Percentiles rank a stretch among this genome's conserved stretches.
These are phyloP conservation scores for Russula emetica DNA, from an alignment of 768 basidiomycete species.

Conservation along the genomic window DNA sequence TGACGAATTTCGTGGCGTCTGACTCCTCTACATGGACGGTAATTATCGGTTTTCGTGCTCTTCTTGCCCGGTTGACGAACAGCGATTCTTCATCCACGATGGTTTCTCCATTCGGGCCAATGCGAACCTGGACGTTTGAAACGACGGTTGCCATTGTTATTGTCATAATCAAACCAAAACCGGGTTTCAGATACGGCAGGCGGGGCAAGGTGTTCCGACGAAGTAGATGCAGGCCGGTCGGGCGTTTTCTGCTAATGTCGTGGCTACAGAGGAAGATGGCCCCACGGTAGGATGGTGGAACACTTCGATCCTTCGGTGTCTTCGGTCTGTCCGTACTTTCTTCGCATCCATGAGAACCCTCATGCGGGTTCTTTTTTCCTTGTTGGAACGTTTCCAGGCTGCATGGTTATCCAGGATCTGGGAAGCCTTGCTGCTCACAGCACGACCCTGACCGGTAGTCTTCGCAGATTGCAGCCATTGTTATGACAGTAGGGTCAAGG, in stretches of 20 bases:
- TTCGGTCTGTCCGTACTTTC: slow-evolving; percentile 63
- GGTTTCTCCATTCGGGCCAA: slow-evolving; percentile 82
- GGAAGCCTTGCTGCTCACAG: slow-evolving; percentile 71
- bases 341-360: slow-evolving; percentile 61
- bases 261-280: not conserved
- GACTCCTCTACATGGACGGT: slow-evolving; percentile 79
- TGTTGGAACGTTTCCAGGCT: slow-evolving; percentile 65
- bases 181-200: slow-evolving; percentile 43
- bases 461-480: slow-evolving; percentile 74
- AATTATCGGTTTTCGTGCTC: slow-evolving; percentile 66
- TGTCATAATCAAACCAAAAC: slow-evolving; percentile 65
- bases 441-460: slow-evolving; percentile 76
- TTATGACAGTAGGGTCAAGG: slow-evolving; percentile 76
- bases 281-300: not conserved
- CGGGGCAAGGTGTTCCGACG: slow-evolving; percentile 17
- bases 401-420: slow-evolving; percentile 68
- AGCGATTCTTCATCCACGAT: slow-evolving; percentile 83
- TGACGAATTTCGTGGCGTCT: slow-evolving; percentile 80
- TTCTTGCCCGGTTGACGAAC: slow-evolving; percentile 65
- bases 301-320: slow-evolving; percentile 41
- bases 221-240: slow-evolving; percentile 7
- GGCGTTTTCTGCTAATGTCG: slow-evolving; percentile 7
- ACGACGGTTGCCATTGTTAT: slow-evolving; percentile 57
- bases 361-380: slow-evolving; percentile 63
- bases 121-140: slow-evolving; percentile 83